These are phyloP conservation scores for Botrytis cinerea DNA, from an alignment of 2,329 filamentous ascomycete species.

Conservation along the genomic window DNA sequence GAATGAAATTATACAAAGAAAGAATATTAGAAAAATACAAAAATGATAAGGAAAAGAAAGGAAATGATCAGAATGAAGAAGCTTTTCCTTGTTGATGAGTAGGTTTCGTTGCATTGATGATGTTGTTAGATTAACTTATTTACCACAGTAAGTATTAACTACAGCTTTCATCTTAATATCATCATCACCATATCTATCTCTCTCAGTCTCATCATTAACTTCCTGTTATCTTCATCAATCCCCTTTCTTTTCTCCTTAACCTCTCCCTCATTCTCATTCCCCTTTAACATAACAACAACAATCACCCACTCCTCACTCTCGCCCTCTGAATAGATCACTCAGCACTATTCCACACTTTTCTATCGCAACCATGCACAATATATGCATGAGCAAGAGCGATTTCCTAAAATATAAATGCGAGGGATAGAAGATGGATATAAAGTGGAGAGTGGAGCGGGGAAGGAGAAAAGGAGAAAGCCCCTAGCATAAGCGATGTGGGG, in stretches of 20 bases:
- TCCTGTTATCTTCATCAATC: background rate
- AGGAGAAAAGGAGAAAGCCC: background rate
- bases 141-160: too few relatives aligned
- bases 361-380: background rate
- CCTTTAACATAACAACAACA: background rate
- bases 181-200: too few relatives aligned
- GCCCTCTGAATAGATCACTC: background rate
- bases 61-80: too few relatives aligned
- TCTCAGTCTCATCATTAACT: background rate
- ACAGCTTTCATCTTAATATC: too few relatives aligned
- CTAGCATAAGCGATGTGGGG: conserved; percentile 1
- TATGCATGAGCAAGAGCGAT: background rate
- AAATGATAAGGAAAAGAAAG: too few relatives aligned
- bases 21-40: too few relatives aligned
- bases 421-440: background rate
- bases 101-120: too few relatives aligned
- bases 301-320: background rate
- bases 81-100: too few relatives aligned
- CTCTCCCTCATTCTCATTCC: background rate
- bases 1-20: too few relatives aligned
- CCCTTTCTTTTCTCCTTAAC: background rate
- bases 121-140: too few relatives aligned
- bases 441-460: background rate
- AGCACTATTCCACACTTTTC: background rate
- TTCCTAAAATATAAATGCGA: too few relatives aligned